Evolutionary conservation across 2,329 filamentous ascomycete species (phyloP).

Genomic region (Alternaria hordeiaustralica): DNA sequence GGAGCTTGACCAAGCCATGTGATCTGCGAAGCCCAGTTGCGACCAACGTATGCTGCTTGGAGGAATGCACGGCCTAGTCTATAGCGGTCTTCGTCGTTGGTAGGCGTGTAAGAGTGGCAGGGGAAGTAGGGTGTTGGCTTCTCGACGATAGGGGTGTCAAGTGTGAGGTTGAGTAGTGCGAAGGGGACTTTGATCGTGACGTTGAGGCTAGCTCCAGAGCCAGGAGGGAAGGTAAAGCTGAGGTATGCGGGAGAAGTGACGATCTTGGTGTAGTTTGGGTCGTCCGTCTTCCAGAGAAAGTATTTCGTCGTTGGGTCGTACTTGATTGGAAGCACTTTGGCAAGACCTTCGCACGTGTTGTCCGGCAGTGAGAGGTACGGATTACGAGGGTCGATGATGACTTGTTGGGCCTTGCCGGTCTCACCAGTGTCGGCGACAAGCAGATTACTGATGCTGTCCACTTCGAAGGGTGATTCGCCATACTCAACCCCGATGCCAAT

Average conservation of each 20-base stretch:
- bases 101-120: constrained; percentile 30
- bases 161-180: constrained; percentile 45
- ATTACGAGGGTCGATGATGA: constrained; percentile 22
- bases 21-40: constrained; percentile 13
- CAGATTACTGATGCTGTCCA: constrained; percentile 17
- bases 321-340: constrained; percentile 33
- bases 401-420: neutral
- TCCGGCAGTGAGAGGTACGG: constrained; percentile 37
- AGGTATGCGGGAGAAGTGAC: constrained; percentile 52
- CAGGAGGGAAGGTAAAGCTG: constrained; percentile 50
- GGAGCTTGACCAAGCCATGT: constrained; percentile 11
- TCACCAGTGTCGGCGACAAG: constrained; percentile 15
- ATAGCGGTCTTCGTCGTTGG: neutral
- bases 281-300: constrained; percentile 37
- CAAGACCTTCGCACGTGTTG: constrained; percentile 36
- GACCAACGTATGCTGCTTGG: constrained; percentile 56
- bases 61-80: constrained; percentile 55
- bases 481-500: constrained; percentile 52
- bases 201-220: neutral
- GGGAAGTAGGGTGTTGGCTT: constrained; percentile 53
- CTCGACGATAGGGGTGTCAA: constrained; percentile 47
- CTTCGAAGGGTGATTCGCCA: constrained; percentile 46
- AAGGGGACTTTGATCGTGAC: constrained; percentile 54
- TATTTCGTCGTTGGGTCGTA: constrained; percentile 25
- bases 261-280: constrained; percentile 46